Evolutionary conservation across 441 rosid species (phyloP), one percentile per base, ranked within the genome.

Genomic region (Pelargonium fulgidum): DNA sequence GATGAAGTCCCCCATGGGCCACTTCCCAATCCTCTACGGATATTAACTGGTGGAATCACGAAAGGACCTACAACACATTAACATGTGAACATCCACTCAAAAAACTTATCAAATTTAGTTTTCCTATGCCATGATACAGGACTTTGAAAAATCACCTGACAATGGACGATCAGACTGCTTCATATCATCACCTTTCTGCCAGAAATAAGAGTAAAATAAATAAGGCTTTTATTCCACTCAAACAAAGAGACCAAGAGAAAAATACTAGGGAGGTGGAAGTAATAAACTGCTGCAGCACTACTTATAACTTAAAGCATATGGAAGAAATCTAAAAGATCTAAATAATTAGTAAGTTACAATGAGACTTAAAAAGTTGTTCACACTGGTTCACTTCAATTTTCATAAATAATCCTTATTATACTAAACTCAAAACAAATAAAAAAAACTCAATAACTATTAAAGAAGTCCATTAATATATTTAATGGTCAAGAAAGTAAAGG

Each of bases 1-100:
- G 44, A 65, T 22, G 78, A 79, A 65, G 79, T 79, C 20, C 85
- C 90, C 87, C 87, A 84, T 44, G 82, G 81, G 72, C 79, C 76
- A 74, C 73, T 72, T 63, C 76, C 76, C 14, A 70, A 73, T 68
- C 78, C 76, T 67, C 72, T 70, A 4, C 1, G 79, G 41, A 73
- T 76, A 72, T 74, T 76, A 72, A 64, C 62, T n/a, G 64, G 71
- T 11, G 79, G 79, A 67, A 75, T 74, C 70, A 68, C 75, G 29
- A 81, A 76, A 72, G 75, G 71, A 74, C 77, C 96, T 87, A 75
- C 20, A 68, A 62, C 71, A 52, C 62, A 77, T 54, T 64, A 73
- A 58, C 29, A 74, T 65, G 26, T 36, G 62, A 71, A 12, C 72
- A 73, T 74, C 45, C 52, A 64, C 62, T 69, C 11, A 72, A 22